Percentiles rank a stretch among this genome's conserved stretches.
phyloP scores from a whole-genome alignment of 2,329 filamentous ascomycete species.

The Ceratocystis huliohia region DNA sequence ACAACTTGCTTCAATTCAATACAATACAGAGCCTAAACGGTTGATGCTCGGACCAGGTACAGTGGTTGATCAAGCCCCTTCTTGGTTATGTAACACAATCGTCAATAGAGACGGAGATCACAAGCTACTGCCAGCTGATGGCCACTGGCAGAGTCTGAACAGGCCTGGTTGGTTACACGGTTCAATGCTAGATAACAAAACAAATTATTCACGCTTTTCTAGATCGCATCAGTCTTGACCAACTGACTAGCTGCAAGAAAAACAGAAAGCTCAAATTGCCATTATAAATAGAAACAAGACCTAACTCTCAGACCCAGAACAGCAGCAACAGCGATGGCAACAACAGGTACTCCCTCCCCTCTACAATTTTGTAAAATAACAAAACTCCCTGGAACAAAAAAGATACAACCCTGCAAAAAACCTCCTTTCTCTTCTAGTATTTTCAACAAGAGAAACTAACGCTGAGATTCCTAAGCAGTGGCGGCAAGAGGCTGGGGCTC shows the following conservation, averaged over 20 bases:
- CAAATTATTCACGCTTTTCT: too few species aligned
- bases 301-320: slow-evolving; percentile 5
- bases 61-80: background rate
- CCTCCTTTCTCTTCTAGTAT: background rate
- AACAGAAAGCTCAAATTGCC: background rate
- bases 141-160: background rate
- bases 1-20: too few species aligned
- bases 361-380: background rate
- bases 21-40: too few species aligned
- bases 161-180: background rate
- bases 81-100: background rate
- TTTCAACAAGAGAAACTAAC: slow-evolving; percentile 8
- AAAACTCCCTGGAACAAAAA: background rate
- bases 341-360: background rate
- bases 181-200: too few species aligned
- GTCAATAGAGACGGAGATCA: too few species aligned
- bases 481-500: slow-evolving; percentile 50
- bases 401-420: slow-evolving; percentile 10
- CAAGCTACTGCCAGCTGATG: background rate
- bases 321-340: slow-evolving; percentile 10
- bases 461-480: slow-evolving; percentile 29
- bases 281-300: slow-evolving; percentile 17
- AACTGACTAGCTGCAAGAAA: background rate
- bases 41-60: too few species aligned
- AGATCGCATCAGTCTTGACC: background rate